phyloP scores from a whole-genome alignment of 306 rosid species.

The Cotoneaster glaucophyllus region DNA sequence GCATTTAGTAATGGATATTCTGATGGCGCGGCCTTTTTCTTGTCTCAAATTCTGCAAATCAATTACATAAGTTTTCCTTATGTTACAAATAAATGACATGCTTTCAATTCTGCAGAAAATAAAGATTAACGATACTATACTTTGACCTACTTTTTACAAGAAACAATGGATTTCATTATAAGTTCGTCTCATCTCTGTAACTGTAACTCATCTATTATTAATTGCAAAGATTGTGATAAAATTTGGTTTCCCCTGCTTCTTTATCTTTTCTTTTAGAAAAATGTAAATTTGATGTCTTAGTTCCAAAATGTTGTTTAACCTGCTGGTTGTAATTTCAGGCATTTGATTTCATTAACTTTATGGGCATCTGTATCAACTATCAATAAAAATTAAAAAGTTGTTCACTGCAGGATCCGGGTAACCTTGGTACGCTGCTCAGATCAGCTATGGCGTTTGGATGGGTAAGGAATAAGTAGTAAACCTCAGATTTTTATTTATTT shows the following conservation, averaged over 20 bases:
- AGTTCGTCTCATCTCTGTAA: not conserved
- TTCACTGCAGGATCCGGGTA: slow-evolving; percentile 84
- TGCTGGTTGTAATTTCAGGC: not conserved
- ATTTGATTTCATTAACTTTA: slow-evolving; percentile 19
- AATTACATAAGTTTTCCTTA: not conserved
- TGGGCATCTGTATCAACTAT: slow-evolving; percentile 13
- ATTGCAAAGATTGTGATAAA: not conserved
- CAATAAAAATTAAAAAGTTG: slow-evolving; percentile 4
- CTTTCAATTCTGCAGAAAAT: not conserved
- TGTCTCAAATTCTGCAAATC: not conserved
- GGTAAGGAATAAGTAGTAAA: slow-evolving; percentile 39
- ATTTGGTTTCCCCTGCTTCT: not conserved
- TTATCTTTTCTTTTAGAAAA: not conserved
- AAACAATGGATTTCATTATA: not conserved
- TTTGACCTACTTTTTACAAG: not conserved
- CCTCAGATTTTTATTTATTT: not conserved
- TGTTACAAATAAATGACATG: not conserved
- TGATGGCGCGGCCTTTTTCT: not conserved
- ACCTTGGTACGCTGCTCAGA: slow-evolving; percentile 84
- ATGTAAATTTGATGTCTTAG: not conserved
- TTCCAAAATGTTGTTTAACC: not conserved
- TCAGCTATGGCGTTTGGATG: slow-evolving; percentile 86
- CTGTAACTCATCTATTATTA: not conserved
- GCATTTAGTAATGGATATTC: not conserved
- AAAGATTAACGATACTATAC: not conserved